phyloP scores from a whole-genome alignment of 2,329 filamentous ascomycete species.

The Fusarium marasasianum region DNA sequence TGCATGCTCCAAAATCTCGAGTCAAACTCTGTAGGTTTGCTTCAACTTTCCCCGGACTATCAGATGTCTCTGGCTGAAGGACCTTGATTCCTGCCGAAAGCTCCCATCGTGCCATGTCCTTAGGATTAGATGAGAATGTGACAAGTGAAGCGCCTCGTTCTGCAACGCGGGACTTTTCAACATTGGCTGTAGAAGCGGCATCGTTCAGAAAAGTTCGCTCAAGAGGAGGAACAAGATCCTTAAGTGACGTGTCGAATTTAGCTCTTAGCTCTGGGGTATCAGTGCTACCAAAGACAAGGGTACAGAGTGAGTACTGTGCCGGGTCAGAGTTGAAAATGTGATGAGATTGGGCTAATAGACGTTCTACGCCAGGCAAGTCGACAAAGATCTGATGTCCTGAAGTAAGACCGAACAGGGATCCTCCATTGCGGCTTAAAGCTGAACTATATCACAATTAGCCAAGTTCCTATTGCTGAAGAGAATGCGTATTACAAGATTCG shows the following conservation, averaged over 20 bases:
- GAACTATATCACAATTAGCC: neutral
- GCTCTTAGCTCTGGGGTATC: constrained; percentile 4
- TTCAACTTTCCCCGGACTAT: neutral
- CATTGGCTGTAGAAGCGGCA: constrained; percentile 23
- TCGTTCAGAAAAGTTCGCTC: constrained; percentile 37
- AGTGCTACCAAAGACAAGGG: constrained; percentile 23
- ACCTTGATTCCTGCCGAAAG: constrained; percentile 15
- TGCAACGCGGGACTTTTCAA: constrained; percentile 21
- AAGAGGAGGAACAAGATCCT: constrained; percentile 16
- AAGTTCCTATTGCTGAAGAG: neutral
- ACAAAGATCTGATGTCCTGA: constrained; percentile 26
- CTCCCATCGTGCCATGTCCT: constrained; percentile 30
- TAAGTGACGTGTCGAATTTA: constrained; percentile 10
- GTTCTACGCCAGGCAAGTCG: constrained; percentile 27
- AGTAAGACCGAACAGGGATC: constrained; percentile 36
- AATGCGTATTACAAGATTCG: constrained; percentile 13
- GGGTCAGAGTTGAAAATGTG: constrained; percentile 16
- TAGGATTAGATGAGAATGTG: constrained; percentile 13
- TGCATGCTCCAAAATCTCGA: constrained; percentile 38
- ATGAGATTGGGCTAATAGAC: constrained; percentile 18
- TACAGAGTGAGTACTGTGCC: constrained; percentile 22
- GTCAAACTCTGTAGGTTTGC: constrained; percentile 17
- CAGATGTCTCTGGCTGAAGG: neutral
- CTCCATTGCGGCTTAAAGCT: constrained; percentile 8
- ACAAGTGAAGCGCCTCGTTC: constrained; percentile 25